Conservation (phyloP, 2,329 filamentous ascomycete species). For the Colletotrichum siamense region DNA sequence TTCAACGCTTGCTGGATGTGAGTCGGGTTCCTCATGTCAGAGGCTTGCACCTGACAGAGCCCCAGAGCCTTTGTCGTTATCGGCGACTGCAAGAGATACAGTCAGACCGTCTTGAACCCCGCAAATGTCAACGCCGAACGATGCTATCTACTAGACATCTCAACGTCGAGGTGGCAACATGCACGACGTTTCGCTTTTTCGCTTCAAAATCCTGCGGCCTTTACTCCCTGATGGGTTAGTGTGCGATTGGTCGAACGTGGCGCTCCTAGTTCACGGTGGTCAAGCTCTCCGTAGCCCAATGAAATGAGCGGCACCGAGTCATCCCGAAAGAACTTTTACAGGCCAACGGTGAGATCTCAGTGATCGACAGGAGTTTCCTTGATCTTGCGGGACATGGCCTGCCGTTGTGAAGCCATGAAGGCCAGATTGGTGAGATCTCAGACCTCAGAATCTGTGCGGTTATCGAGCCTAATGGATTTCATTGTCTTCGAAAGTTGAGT, state of each 20-base stretch:
- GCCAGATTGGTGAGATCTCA: not conserved
- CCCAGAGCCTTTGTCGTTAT: not conserved
- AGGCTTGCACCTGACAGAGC: not conserved
- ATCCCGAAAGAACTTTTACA: not conserved
- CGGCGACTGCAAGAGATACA: not conserved
- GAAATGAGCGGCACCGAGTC: not conserved
- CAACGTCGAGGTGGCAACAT: not conserved
- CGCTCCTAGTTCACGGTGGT: not conserved
- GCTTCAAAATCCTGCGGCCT: not conserved
- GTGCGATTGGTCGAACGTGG: not conserved
- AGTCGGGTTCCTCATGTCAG: not conserved
- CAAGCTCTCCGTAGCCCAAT: not conserved
- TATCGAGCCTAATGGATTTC: not conserved
- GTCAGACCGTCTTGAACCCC: not conserved
- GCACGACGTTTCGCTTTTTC: not conserved
- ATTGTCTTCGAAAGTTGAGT: not conserved
- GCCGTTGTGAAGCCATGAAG: not conserved
- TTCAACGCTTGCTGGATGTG: not conserved
- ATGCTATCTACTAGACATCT: not conserved
- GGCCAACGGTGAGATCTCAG: not conserved
- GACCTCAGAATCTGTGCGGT: not conserved
- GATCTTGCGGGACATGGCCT: not conserved
- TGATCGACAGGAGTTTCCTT: not conserved
- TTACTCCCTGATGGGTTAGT: not conserved
- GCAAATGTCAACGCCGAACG: not conserved